Evolutionary conservation across 148 eudicot species (phyloP), one percentile per base, ranked within the genome.

Genomic region (Silene uniflora): DNA sequence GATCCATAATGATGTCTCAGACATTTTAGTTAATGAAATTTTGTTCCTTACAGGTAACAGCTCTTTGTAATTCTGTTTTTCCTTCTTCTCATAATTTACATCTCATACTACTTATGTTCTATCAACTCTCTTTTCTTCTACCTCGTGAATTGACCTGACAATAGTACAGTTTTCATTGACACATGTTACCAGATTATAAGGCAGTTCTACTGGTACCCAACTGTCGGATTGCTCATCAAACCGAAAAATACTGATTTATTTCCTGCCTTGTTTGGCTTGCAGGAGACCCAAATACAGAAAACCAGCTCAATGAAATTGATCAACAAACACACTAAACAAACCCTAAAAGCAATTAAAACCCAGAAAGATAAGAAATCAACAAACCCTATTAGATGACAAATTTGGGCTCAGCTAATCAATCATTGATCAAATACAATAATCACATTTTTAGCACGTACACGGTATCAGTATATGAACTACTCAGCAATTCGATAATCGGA

Each of bases 1-100:
- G 4, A 93, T 83, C 98, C 93, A 93, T 24, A 93, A 77, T 9
- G 98, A 93, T 21, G 83, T 69, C 62, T 93, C 96, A 3, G 98
- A 89, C 90, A 93, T 89, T 75, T 84, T 89, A 5, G 85, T 82
- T 76, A 90, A 42, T 21, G 88, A 88, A 81, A 88, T 81, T 78
- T 89, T 78, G 83, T 81, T 93, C 72, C 96, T 93, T 71, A 82
- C 17, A 13, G 95, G 84, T 80, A 85, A 35, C 54, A 82, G 73
- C 75, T 19, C 73, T 22, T 72, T 64, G 52, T 74, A 78, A 72
- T 66, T 75, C 49, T 58, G 75, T 22, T 80, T 73, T 18, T n/a
- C 55, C 61, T 62, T 77, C 39, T 54, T 66, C 55, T 55, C 73
- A 47, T 39, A 44, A 49, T 71, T 72, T 10, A 13, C 75, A 21